A percentile compares a stretch with the other conserved stretches of the same genome.
Evolutionary conservation across 352 stramenopile species (phyloP).

Genomic region (Globisporangium spinosum): DNA sequence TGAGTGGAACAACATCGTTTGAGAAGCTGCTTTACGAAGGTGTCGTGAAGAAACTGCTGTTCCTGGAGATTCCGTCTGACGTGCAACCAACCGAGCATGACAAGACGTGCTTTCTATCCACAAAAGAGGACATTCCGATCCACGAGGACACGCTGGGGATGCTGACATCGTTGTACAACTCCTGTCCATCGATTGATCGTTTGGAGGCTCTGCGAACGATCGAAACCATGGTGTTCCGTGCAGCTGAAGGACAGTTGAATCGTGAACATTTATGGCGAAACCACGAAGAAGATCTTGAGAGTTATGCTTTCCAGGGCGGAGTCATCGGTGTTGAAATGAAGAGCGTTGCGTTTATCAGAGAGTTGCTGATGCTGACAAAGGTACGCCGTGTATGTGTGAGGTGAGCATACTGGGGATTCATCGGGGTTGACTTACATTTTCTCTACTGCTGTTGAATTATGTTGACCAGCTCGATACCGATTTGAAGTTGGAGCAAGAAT

Average conservation of each 20-base stretch:
- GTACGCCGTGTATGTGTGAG: constrained; percentile 20
- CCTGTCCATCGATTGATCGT: constrained; percentile 55
- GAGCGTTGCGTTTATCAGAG: constrained; percentile 43
- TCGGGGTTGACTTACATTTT: constrained; percentile 2
- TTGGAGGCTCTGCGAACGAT: constrained; percentile 71
- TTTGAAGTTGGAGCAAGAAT: constrained; percentile 65
- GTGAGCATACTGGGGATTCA: not conserved
- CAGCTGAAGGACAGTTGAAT: constrained; percentile 67
- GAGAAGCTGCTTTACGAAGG: constrained; percentile 77
- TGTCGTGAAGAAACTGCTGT: constrained; percentile 81
- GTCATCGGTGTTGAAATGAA: constrained; percentile 70
- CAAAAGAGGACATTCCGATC: constrained; percentile 78
- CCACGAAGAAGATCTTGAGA: constrained; percentile 46
- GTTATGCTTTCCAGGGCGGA: constrained; percentile 56
- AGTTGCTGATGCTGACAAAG: constrained; percentile 59
- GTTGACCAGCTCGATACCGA: constrained; percentile 43
- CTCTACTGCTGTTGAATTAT: constrained; percentile 8
- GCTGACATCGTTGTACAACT: constrained; percentile 54
- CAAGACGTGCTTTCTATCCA: constrained; percentile 79
- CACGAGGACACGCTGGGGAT: constrained; percentile 68
- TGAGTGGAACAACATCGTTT: constrained; percentile 61
- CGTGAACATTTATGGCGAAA: constrained; percentile 69
- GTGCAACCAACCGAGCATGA: constrained; percentile 85
- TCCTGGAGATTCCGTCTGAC: constrained; percentile 76
- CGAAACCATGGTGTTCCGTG: constrained; percentile 75